phyloP scores from a whole-genome alignment of 345 rosid species.

The Punica granatum region DNA sequence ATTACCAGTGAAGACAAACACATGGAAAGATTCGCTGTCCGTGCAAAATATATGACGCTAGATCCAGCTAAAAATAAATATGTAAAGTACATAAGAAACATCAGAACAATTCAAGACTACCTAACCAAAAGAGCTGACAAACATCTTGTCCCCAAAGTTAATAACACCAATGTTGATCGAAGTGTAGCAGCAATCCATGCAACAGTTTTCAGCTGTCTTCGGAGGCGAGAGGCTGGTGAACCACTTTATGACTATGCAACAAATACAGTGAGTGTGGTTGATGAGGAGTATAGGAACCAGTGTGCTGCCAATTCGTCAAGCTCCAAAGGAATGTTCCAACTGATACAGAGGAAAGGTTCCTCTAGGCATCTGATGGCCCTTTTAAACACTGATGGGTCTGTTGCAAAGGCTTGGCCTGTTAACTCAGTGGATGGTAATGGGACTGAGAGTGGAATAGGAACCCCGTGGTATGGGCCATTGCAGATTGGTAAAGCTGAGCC shows the following conservation, averaged over 20 bases:
- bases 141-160: constrained; percentile 93
- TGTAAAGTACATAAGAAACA: constrained; percentile 87
- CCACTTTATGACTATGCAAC: constrained; percentile 73
- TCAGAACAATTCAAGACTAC: constrained; percentile 93
- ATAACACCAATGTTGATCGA: constrained; percentile 92
- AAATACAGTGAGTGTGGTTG: constrained; percentile 65
- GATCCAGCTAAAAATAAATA: constrained; percentile 97
- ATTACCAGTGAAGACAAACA: constrained; percentile 94
- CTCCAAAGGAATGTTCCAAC: constrained; percentile 96
- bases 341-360: constrained; percentile 91
- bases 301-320: constrained; percentile 86
- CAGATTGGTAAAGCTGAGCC: constrained; percentile 81
- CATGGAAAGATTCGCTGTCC: constrained; percentile 95
- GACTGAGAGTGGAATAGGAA: constrained; percentile 37
- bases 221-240: constrained; percentile 82
- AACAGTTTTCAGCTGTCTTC: constrained; percentile 89
- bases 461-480: constrained; percentile 74
- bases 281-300: constrained; percentile 92
- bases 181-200: constrained; percentile 99
- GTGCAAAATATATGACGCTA: constrained; percentile 98
- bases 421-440: constrained; percentile 44
- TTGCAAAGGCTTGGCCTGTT: constrained; percentile 95
- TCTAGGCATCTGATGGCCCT: constrained; percentile 98
- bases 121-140: constrained; percentile 92
- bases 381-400: constrained; percentile 86